Evolutionary conservation across 164 flowering plant genomes (phyloP).

Genomic region (Nymphaea thermarum): DNA sequence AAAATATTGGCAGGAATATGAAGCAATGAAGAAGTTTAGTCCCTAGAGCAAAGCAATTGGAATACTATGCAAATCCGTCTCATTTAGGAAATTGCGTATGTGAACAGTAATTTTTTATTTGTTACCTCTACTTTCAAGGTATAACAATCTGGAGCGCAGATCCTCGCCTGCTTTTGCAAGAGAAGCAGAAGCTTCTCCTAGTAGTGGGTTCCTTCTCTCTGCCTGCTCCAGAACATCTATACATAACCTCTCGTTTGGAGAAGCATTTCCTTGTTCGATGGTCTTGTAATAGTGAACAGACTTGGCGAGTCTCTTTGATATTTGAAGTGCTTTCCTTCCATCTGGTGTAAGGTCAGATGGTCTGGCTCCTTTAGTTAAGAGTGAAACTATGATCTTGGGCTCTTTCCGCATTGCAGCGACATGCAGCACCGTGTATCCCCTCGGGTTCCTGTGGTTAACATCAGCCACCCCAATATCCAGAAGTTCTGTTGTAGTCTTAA

Average conservation of each 20-base stretch:
- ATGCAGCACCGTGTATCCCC: constrained; percentile 84
- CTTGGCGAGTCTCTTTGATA: constrained; percentile 67
- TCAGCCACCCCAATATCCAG: constrained; percentile 81
- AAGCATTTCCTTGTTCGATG: constrained; percentile 51
- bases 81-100: too few relatives aligned
- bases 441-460: constrained; percentile 47
- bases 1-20: too few relatives aligned
- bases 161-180: constrained; percentile 87
- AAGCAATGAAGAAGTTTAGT: too few relatives aligned
- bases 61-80: too few relatives aligned
- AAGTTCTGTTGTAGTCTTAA: constrained; percentile 68
- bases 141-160: constrained; percentile 52
- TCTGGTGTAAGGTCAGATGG: constrained; percentile 61
- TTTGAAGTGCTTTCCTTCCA: constrained; percentile 82
- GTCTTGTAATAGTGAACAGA: constrained; percentile 14
- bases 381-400: constrained; percentile 76
- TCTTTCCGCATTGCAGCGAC: constrained; percentile 83
- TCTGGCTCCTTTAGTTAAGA: constrained; percentile 73
- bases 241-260: constrained; percentile 75
- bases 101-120: background rate
- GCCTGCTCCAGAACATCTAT: constrained; percentile 91
- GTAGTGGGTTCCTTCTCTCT: constrained; percentile 69
- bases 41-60: too few relatives aligned
- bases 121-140: constrained; percentile 90
- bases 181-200: constrained; percentile 76